phyloP scores from a whole-genome alignment of 768 basidiomycete species.

The Boletus subcaerulescens region DNA sequence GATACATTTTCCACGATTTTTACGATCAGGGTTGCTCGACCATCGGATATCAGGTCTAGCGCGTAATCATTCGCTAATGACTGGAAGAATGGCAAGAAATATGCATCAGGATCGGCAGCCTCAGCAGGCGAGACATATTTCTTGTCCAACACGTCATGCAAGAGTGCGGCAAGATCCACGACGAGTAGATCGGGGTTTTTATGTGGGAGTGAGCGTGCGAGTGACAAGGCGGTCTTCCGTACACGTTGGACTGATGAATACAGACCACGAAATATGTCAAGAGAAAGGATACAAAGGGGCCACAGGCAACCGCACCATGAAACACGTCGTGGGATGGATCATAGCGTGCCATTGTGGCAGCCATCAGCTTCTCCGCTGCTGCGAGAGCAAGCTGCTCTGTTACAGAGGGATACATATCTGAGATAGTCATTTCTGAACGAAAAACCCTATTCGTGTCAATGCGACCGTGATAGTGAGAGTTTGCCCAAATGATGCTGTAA shows the following conservation, averaged over 20 bases:
- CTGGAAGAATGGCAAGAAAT: constrained; percentile 65
- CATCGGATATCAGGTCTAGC: constrained; percentile 57
- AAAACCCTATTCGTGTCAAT: not conserved
- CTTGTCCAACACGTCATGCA: constrained; percentile 86
- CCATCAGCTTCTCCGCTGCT: constrained; percentile 68
- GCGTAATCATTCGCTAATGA: constrained; percentile 40
- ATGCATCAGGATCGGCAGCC: constrained; percentile 59
- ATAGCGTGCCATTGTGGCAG: constrained; percentile 69
- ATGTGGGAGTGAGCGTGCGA: constrained; percentile 50
- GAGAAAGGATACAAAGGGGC: not conserved
- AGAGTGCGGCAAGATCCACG: constrained; percentile 82
- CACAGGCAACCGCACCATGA: constrained; percentile 52
- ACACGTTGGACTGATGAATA: constrained; percentile 71
- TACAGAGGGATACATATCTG: constrained; percentile 42
- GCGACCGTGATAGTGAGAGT: too few species aligned
- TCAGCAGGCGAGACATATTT: constrained; percentile 66
- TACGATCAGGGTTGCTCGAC: constrained; percentile 53
- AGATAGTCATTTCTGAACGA: not conserved
- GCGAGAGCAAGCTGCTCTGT: constrained; percentile 51
- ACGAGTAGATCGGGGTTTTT: constrained; percentile 64
- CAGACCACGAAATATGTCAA: constrained; percentile 1
- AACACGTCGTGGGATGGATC: constrained; percentile 80
- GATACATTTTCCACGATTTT: constrained; percentile 76
- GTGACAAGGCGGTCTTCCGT: constrained; percentile 65
- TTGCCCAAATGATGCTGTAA: too few species aligned